These are phyloP conservation scores for Polychaeton citri DNA, from an alignment of 2,329 filamentous ascomycete species.

Conservation along the genomic window DNA sequence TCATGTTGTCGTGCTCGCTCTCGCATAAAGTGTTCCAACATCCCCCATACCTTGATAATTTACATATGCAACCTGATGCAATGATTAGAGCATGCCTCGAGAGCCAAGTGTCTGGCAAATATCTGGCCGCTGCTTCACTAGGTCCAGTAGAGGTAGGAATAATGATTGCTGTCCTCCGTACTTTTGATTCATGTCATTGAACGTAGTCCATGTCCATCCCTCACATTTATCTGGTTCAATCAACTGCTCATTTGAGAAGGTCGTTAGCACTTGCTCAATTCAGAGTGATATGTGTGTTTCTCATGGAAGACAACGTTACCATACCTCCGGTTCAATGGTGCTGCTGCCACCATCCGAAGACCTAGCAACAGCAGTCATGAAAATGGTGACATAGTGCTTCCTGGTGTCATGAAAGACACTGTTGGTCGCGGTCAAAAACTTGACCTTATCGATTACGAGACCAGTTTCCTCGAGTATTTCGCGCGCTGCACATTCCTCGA, in stretches of 20 bases:
- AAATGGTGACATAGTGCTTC: conserved; percentile 66
- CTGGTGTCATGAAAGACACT: conserved; percentile 45
- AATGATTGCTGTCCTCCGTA: conserved; percentile 20
- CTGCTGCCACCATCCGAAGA: conserved; percentile 14
- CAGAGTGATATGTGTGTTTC: too few species aligned
- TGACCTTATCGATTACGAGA: conserved; percentile 39
- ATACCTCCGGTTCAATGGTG: too few species aligned
- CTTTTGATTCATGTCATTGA: conserved; percentile 30
- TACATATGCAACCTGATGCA: too few species aligned
- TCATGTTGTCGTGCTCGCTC: too few species aligned
- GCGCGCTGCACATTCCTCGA: conserved; percentile 48
- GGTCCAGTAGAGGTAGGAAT: conserved; percentile 35
- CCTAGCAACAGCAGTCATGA: conserved; percentile 46
- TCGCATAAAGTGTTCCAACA: too few species aligned
- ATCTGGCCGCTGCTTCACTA: conserved; percentile 28
- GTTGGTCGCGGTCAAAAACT: conserved; percentile 51
- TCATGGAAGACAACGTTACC: too few species aligned
- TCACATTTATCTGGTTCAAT: conserved; percentile 42
- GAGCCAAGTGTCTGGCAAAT: conserved; percentile 5
- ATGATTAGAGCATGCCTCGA: conserved; percentile 1
- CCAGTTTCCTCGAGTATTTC: conserved; percentile 62
- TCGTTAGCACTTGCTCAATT: conserved; percentile 11
- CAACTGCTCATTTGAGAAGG: conserved; percentile 8
- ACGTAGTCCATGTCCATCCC: conserved; percentile 40
- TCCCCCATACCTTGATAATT: too few species aligned